Conservation (phyloP, 306 rosid species). For the Inga oerstediana region DNA sequence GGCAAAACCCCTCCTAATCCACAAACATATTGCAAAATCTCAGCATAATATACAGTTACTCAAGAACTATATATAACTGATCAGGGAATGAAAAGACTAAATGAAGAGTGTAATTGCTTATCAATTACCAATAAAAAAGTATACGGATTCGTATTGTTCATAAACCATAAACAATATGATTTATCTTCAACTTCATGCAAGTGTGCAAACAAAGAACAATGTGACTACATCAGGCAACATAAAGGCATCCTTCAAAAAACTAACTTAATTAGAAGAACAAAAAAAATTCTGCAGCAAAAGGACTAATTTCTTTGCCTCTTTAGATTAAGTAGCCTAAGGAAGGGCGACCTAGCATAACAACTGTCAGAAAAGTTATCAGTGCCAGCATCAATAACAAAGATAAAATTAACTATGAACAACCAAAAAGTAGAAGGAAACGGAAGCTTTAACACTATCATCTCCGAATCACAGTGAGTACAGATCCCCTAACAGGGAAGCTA, state of each 20-base stretch:
- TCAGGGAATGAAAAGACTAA: too few species aligned
- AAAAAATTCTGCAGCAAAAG: background rate
- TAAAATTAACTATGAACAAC: constrained; percentile 16
- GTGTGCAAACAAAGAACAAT: background rate
- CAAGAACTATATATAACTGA: background rate
- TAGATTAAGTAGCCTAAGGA: background rate
- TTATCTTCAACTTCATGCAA: background rate
- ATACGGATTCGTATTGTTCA: background rate
- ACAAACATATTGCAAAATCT: background rate
- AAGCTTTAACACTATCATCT: constrained; percentile 9
- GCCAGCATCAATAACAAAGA: background rate
- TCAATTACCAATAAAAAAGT: background rate
- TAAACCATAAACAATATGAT: background rate
- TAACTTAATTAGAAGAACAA: background rate
- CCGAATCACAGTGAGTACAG: constrained; percentile 7
- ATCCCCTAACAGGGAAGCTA: constrained; percentile 18
- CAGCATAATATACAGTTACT: background rate
- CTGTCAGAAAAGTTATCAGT: background rate
- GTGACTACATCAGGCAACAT: background rate
- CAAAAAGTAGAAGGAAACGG: constrained; percentile 5
- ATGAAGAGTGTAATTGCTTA: background rate
- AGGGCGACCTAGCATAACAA: background rate
- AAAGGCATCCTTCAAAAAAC: background rate
- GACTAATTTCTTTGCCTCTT: background rate
- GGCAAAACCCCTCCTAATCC: background rate